Evolutionary conservation across 257 asterid species (phyloP).

Genomic region (Cynanchum wilfordii): DNA sequence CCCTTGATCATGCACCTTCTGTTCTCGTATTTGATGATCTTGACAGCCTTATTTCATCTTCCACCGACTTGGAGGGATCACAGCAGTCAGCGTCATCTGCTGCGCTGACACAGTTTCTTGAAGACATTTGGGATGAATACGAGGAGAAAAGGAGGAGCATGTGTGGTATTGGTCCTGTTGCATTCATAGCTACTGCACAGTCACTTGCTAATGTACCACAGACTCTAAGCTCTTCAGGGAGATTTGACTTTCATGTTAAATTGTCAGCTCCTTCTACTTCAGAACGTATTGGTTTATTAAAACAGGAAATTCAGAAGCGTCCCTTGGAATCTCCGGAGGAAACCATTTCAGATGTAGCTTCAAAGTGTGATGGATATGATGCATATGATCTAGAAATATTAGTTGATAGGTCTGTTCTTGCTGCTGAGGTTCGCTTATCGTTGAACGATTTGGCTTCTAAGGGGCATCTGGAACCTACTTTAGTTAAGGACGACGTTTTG

Average conservation of each 20-base stretch:
- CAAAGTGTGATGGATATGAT: conserved; percentile 97
- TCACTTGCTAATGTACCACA: conserved; percentile 76
- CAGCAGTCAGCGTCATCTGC: conserved; percentile 64
- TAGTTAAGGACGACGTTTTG: conserved; percentile 65
- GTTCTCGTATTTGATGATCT: conserved; percentile 88
- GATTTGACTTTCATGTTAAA: conserved; percentile 89
- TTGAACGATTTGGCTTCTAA: conserved; percentile 37
- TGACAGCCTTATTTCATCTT: conserved; percentile 71
- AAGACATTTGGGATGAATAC: conserved; percentile 84
- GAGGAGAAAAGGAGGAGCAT: conserved; percentile 54
- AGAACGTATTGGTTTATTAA: conserved; percentile 77
- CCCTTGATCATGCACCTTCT: conserved; percentile 86
- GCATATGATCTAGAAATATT: conserved; percentile 98
- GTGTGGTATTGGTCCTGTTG: conserved; percentile 89
- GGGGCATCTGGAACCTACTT: conserved; percentile 41
- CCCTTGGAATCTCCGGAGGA: conserved; percentile 77
- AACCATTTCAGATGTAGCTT: conserved; percentile 60
- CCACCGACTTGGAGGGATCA: conserved; percentile 75
- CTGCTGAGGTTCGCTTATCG: conserved; percentile 71
- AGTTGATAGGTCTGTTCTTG: conserved; percentile 88
- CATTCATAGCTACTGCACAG: conserved; percentile 80
- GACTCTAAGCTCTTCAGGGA: conserved; percentile 89
- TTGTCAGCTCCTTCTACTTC: conserved; percentile 87
- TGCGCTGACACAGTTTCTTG: conserved; percentile 60
- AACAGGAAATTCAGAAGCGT: conserved; percentile 75